Conservation (phyloP, 2,329 filamentous ascomycete species). For the Mariannaea elegans region DNA sequence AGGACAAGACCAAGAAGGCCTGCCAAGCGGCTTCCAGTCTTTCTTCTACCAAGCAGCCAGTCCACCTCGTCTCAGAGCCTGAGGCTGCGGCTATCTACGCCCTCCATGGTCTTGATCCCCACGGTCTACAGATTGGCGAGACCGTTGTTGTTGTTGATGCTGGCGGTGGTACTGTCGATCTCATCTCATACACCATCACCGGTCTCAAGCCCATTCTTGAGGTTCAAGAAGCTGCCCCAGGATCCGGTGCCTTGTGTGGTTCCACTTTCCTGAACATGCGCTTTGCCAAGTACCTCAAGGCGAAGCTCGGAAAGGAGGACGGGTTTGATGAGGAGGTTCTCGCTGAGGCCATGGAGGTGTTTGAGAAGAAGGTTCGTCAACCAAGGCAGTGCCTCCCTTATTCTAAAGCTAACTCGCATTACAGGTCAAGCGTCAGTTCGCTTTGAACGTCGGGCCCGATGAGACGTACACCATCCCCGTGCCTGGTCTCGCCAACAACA, state of each 20-base stretch:
- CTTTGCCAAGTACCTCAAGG: conserved; percentile 52
- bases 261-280: conserved; percentile 56
- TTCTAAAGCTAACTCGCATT: conserved; percentile 8
- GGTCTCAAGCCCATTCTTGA: conserved; percentile 53
- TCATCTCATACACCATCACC: conserved; percentile 59
- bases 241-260: conserved; percentile 57
- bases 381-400: background rate
- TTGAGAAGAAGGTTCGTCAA: conserved; percentile 49
- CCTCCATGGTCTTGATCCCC: conserved; percentile 50
- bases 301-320: conserved; percentile 50
- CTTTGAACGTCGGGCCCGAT: conserved; percentile 41
- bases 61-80: conserved; percentile 57
- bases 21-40: conserved; percentile 48
- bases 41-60: conserved; percentile 40
- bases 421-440: conserved; percentile 49
- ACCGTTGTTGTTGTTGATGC: conserved; percentile 62
- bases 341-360: conserved; percentile 51
- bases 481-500: conserved; percentile 51
- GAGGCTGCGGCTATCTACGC: conserved; percentile 60
- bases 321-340: conserved; percentile 52
- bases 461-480: conserved; percentile 51
- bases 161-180: conserved; percentile 60
- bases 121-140: conserved; percentile 52
- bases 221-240: conserved; percentile 55
- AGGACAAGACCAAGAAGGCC: conserved; percentile 57